phyloP scores from a whole-genome alignment of 2,329 filamentous ascomycete genomes.

The Diaporthe aspalathi region DNA sequence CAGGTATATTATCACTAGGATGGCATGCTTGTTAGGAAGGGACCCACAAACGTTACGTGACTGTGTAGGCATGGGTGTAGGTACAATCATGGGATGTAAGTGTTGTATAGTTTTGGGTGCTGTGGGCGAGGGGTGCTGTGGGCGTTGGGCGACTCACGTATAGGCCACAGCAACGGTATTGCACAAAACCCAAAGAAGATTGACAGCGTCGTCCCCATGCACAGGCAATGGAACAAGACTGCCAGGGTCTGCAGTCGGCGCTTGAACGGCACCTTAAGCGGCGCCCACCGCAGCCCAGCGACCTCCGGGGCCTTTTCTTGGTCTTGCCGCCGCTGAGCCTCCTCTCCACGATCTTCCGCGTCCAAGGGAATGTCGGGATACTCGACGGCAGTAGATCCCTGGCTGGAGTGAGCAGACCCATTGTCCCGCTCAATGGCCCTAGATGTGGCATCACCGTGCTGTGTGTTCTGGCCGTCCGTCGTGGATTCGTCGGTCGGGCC shows the following conservation, averaged over 20 bases:
- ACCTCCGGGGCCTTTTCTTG: conserved; percentile 37
- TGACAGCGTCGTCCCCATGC: conserved; percentile 77
- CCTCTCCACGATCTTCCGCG: conserved; percentile 28
- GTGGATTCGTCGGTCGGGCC: background rate
- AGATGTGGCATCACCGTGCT: background rate
- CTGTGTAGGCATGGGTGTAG: too few relatives aligned
- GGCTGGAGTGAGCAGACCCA: conserved; percentile 25
- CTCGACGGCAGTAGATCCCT: conserved; percentile 36
- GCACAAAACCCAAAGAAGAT: conserved; percentile 92
- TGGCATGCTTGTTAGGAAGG: background rate
- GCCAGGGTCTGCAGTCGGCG: conserved; percentile 82
- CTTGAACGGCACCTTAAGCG: conserved; percentile 77
- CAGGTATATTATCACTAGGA: conserved; percentile 74
- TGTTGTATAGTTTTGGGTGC: too few relatives aligned
- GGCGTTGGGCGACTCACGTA: conserved; percentile 46
- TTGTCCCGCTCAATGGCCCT: background rate
- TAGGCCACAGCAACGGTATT: conserved; percentile 91
- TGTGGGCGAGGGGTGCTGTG: too few relatives aligned
- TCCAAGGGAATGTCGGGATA: conserved; percentile 37
- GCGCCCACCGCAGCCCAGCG: conserved; percentile 82
- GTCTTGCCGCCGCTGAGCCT: conserved; percentile 24
- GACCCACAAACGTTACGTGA: too few relatives aligned
- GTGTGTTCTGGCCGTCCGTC: conserved; percentile 12
- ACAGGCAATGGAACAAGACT: conserved; percentile 78
- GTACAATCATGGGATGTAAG: too few relatives aligned